These are phyloP conservation scores for Kwoniella europaea DNA, from an alignment of 768 basidiomycete species.

Conservation along the genomic window DNA sequence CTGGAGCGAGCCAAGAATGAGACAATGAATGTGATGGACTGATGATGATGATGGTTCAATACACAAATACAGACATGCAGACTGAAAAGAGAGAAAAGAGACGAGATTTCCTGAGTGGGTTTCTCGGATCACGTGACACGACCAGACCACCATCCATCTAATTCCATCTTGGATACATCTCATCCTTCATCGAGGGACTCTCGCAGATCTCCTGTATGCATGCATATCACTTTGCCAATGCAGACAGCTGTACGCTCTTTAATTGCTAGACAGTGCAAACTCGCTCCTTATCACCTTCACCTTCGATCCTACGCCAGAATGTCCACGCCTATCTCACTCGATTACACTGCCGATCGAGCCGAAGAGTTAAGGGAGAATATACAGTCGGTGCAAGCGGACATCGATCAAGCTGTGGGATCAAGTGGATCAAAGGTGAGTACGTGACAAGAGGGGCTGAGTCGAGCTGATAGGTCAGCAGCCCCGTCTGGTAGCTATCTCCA, in stretches of 20 bases:
- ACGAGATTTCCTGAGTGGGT: no score
- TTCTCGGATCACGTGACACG: no score
- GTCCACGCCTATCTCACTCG: conserved; percentile 30
- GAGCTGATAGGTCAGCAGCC: conserved; percentile 45
- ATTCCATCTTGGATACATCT: no score
- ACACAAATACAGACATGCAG: no score
- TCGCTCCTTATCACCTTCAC: not conserved
- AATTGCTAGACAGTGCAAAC: no score
- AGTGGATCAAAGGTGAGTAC: conserved; percentile 31
- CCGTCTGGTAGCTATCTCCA: conserved; percentile 85
- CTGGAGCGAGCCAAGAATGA: not conserved
- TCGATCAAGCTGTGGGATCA: conserved; percentile 36
- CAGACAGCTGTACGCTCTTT: not conserved
- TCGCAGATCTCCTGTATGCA: no score
- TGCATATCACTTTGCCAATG: not conserved
- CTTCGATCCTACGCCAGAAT: conserved; percentile 15
- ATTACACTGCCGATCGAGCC: conserved; percentile 52
- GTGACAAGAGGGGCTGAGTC: not conserved
- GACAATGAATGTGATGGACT: not conserved
- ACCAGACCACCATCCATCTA: no score
- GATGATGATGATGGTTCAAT: no score
- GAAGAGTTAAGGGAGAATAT: conserved; percentile 57
- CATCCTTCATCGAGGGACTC: no score
- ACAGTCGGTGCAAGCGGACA: conserved; percentile 47
- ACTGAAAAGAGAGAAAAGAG: no score